Evolutionary conservation across 2,329 filamentous ascomycete genomes (phyloP).

Genomic region (Penicillium sp.): DNA sequence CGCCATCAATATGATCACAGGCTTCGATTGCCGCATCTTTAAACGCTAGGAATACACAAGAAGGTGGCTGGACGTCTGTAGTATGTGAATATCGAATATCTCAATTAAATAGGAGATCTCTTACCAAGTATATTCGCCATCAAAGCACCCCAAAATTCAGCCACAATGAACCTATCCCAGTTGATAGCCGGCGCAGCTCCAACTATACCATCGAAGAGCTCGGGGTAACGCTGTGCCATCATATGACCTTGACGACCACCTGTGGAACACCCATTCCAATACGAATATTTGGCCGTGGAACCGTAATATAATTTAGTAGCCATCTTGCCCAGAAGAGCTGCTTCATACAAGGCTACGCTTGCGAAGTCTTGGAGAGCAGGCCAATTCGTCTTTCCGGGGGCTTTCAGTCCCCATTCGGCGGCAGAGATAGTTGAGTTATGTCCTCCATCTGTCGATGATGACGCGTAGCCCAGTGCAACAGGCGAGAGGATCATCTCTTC

Average conservation of each 20-base stretch:
- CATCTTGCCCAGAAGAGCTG: slow-evolving; percentile 35
- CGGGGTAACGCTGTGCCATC: slow-evolving; percentile 56
- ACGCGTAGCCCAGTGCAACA: slow-evolving; percentile 5
- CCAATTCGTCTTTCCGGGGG: not conserved
- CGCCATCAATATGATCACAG: slow-evolving; percentile 45
- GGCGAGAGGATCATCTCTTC: slow-evolving; percentile 4
- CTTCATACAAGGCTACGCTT: slow-evolving; percentile 37
- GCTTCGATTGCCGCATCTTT: slow-evolving; percentile 37
- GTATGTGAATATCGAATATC: too few relatives aligned
- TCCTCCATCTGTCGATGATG: slow-evolving; percentile 11
- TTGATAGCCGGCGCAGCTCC: slow-evolving; percentile 6
- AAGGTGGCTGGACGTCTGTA: slow-evolving; percentile 15
- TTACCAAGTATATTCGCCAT: slow-evolving; percentile 23
- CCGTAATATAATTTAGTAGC: slow-evolving; percentile 38
- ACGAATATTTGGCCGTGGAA: slow-evolving; percentile 14
- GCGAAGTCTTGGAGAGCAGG: slow-evolving; percentile 38
- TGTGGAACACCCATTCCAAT: slow-evolving; percentile 28
- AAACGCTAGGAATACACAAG: slow-evolving; percentile 43
- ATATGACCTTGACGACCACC: slow-evolving; percentile 30
- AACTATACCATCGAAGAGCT: slow-evolving; percentile 19
- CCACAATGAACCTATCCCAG: slow-evolving; percentile 16
- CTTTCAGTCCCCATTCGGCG: slow-evolving; percentile 7
- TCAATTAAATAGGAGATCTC: not conserved
- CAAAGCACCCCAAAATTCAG: slow-evolving; percentile 29
- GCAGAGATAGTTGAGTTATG: not conserved